Evolutionary conservation across 805 yeast genomes (phyloP).

Genomic region (Teunomyces barrocoloradensis): DNA sequence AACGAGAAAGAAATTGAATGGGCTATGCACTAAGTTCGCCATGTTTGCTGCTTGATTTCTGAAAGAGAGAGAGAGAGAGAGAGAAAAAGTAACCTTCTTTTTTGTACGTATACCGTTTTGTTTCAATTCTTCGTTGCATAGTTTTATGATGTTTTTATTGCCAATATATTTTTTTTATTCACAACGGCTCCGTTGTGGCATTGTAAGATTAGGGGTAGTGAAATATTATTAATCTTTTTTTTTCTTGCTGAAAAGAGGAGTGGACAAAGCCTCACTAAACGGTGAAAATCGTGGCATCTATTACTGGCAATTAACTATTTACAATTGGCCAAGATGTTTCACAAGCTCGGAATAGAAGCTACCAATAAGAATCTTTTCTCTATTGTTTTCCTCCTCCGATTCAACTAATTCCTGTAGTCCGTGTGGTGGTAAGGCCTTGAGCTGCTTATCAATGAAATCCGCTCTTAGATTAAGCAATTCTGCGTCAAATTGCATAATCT

Average conservation of each 20-base stretch:
- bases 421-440: conserved; percentile 35
- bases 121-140: neutral
- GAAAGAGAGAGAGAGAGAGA: neutral
- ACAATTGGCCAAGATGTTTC: neutral
- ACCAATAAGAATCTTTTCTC: conserved; percentile 16
- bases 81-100: neutral
- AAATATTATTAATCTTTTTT: neutral
- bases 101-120: neutral
- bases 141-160: neutral
- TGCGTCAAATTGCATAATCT: conserved; percentile 36
- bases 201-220: neutral
- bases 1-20: conserved; percentile 13
- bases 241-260: neutral
- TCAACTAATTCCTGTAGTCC: conserved; percentile 27
- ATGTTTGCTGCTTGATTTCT: neutral
- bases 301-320: neutral
- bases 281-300: neutral
- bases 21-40: conserved; percentile 8
- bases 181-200: neutral
- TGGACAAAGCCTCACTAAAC: neutral
- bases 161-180: neutral
- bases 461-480: conserved; percentile 21
- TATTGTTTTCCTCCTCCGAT: conserved; percentile 19
- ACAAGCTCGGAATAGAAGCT: conserved; percentile 10
- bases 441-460: conserved; percentile 31